Percentiles rank a stretch among this genome's conserved stretches.
These are phyloP conservation scores for Papiliotrema terrestris DNA, from an alignment of 1,284 basidiomycete genomes.

Conservation along the genomic window DNA sequence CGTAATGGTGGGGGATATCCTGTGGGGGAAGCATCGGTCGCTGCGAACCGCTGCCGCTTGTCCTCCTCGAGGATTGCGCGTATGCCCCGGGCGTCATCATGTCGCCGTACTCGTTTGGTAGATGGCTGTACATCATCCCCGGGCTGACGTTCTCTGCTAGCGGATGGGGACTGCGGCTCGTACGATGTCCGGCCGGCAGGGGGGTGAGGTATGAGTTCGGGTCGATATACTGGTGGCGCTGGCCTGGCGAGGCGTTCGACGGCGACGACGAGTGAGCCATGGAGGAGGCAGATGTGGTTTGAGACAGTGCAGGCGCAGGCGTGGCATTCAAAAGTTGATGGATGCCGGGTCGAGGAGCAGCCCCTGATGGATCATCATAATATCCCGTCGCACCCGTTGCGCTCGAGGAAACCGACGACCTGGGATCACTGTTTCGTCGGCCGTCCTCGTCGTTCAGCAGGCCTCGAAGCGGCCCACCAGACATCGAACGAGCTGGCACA, in stretches of 20 bases:
- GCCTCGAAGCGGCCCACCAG: conserved; percentile 21
- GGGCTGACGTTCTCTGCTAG: background rate
- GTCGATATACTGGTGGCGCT: conserved; percentile 15
- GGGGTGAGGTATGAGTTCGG: conserved; percentile 27
- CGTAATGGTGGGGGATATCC: conserved; percentile 17
- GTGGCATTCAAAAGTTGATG: conserved; percentile 30
- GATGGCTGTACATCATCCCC: background rate
- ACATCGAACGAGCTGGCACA: conserved; percentile 6
- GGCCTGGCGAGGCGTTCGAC: conserved; percentile 22
- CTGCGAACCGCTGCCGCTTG: conserved; percentile 9
- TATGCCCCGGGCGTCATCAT: background rate
- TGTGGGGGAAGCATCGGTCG: conserved; percentile 35
- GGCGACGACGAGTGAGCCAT: conserved; percentile 15
- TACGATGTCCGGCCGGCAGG: conserved; percentile 11
- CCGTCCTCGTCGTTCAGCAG: conserved; percentile 27
- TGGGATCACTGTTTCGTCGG: conserved; percentile 3
- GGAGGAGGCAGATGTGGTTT: conserved; percentile 25
- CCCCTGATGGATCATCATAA: background rate
- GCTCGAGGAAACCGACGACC: conserved; percentile 7
- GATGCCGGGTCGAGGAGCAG: conserved; percentile 16
- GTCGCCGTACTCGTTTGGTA: background rate
- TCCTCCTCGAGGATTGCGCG: background rate
- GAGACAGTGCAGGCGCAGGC: conserved; percentile 12
- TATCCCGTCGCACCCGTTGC: background rate
- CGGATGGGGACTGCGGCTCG: background rate